phyloP scores from a whole-genome alignment of 768 basidiomycete genomes.

The Kwoniella bestiolae region DNA sequence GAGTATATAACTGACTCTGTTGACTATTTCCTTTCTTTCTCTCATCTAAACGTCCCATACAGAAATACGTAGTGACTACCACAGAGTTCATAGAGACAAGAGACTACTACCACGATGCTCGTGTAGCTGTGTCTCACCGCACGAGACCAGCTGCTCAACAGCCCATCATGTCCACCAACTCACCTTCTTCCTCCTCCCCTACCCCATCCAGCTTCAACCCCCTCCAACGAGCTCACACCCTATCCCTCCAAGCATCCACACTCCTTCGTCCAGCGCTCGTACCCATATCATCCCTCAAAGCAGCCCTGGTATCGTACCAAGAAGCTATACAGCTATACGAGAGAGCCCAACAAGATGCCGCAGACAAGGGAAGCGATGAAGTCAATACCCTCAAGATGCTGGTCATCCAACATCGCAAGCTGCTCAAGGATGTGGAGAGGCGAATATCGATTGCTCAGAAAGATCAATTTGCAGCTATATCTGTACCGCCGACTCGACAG shows the following conservation, averaged over 20 bases:
- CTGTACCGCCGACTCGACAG: slow-evolving; percentile 1
- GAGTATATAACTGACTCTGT: neutral
- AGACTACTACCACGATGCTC: too few relatives aligned
- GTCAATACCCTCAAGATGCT: slow-evolving; percentile 46
- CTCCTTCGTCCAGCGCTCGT: slow-evolving; percentile 23
- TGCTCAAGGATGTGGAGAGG: slow-evolving; percentile 47
- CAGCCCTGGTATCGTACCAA: slow-evolving; percentile 32
- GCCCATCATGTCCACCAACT: slow-evolving; percentile 8
- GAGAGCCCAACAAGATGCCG: slow-evolving; percentile 3
- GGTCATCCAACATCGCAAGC: slow-evolving; percentile 48
- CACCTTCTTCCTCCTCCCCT: neutral
- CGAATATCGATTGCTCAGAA: slow-evolving; percentile 27
- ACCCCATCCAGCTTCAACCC: slow-evolving; percentile 21
- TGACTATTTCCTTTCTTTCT: neutral
- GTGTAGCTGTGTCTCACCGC: too few relatives aligned
- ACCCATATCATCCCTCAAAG: slow-evolving; percentile 16
- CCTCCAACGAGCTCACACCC: slow-evolving; percentile 37
- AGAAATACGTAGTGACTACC: too few relatives aligned
- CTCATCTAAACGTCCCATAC: too few relatives aligned
- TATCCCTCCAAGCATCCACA: slow-evolving; percentile 41
- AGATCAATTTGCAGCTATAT: neutral
- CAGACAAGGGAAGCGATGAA: slow-evolving; percentile 14
- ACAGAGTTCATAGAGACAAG: too few relatives aligned
- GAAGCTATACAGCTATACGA: slow-evolving; percentile 46
- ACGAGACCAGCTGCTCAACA: too few relatives aligned